These are phyloP conservation scores for Trichoderma brevicompactum DNA, from an alignment of 2,329 filamentous ascomycete genomes.

Conservation along the genomic window DNA sequence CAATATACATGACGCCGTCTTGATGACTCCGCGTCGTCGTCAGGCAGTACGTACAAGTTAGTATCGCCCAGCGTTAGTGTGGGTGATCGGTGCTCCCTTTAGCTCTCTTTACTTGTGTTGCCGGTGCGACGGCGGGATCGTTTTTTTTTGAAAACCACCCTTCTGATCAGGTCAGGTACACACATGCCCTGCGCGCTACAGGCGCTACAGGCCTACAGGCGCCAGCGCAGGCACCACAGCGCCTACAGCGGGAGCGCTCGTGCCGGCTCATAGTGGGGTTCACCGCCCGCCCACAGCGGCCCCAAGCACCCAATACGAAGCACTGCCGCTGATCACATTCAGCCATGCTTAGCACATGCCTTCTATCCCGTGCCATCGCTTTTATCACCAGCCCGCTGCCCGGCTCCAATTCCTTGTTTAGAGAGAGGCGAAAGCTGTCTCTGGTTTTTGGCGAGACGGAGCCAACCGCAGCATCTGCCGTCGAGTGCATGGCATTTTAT, in stretches of 20 bases:
- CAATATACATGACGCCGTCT: too few relatives aligned
- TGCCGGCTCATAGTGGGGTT: slow-evolving; percentile 31
- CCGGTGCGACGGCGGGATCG: slow-evolving; percentile 19
- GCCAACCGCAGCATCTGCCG: not conserved
- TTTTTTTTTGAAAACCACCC: too few relatives aligned
- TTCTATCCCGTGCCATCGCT: slow-evolving; percentile 6
- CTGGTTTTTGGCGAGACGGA: not conserved
- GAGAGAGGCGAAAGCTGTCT: not conserved
- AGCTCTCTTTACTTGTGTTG: not conserved
- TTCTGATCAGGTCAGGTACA: too few relatives aligned
- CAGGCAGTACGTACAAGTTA: too few relatives aligned
- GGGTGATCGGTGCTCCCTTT: too few relatives aligned
- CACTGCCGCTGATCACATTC: slow-evolving; percentile 6
- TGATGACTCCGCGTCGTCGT: too few relatives aligned
- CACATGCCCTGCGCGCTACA: not conserved
- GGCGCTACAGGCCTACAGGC: not conserved
- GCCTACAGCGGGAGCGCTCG: not conserved
- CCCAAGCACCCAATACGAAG: slow-evolving; percentile 9
- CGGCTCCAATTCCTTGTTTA: not conserved
- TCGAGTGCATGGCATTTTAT: slow-evolving; percentile 17
- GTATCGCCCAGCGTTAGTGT: too few relatives aligned
- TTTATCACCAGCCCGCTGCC: not conserved
- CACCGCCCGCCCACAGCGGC: slow-evolving; percentile 31
- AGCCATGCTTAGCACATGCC: not conserved
- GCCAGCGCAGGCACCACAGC: slow-evolving; percentile 11